Base-by-base conservation (phyloP, 495 filamentous ascomycete genomes). In the Saxophila tyrrhenica region DNA sequence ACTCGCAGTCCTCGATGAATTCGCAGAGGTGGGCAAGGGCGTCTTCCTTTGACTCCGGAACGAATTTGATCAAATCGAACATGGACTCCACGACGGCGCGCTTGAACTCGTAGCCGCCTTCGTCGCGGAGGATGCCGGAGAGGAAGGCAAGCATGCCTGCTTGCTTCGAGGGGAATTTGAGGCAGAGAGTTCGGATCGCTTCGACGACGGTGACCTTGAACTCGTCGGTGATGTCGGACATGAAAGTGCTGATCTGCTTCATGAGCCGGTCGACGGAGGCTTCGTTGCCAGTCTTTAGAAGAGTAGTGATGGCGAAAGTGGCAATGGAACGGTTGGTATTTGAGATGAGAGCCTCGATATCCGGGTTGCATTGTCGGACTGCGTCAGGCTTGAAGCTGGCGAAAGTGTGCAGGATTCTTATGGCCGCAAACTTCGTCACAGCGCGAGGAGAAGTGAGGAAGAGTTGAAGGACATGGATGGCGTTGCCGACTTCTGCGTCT, bases 161-260 rank as follows among this genome's bases (percentile, higher is more conserved):
- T 70, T 97, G 94, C 70, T 99, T 97, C 75, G 79, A 89, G 11
- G 90, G 91, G 71, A 99, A 99, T 69, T 99, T 99, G 61, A 99
- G 74, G 66, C 91, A 96, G 21, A 99, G 71, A 5, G 92, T 96
- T 39, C 94, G 84, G 62, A 97, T 95, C 38, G 92, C 94, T 70
- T 97, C 92, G 35, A 99, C 91, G 65, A 99, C 94, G 35, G 94
- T 97, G 65, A 99, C 94, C 73, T 97, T 97, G 75, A 99, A 99
- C 68, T 97, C 92, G 67, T 99, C 90, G 7, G 89, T 94, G 61
- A 95, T 95, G 69, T 96, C 90, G 13, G 88, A 86, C 89, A 96
- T 96, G 73, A 96, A 94, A 39, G 86, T 48, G 16, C 87, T 88
- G 54, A 95, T 96, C 68, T 97, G 92, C 75, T 96, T 96, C 87